Evolutionary conservation across 208 protist species (phyloP), one percentile per base, ranked within the genome.

Genomic region (Ichthyophonus hoferi): DNA sequence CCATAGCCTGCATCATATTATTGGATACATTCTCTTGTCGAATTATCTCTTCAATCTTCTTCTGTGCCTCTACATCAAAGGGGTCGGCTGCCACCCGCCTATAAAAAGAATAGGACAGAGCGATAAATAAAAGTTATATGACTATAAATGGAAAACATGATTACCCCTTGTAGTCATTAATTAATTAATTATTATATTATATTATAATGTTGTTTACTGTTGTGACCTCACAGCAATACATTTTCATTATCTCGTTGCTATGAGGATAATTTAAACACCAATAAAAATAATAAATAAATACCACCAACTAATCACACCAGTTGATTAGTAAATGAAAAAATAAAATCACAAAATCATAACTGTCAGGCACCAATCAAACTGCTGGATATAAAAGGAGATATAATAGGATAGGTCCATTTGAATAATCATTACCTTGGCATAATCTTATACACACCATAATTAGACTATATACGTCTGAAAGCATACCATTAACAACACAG

Each of bases 1-100:
- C 97, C 12, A 97, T 92, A 31, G 97, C 97, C 50, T 93, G 90
- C 35, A 91, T 87, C 79, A 97, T 89, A 91, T 96, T 98, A 42
- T 97, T 92, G 24, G 96, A 92, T 38, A 98, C 95, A 41, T 97
- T 96, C 42, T 93, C 87, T 89, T 92, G 90, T 37, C 94, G 93
- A 42, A 97, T 98, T 1, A 87, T 79, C 58, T 97, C 94, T 81
- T 97, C 96, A 24, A 97, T 38, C 24, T 86, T 50, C 24, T 92
- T 90, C 90, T 98, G 96, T 24, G 95, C 79, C 40, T 95, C 95
- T 35, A 92, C 79, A 89, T 96, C 93, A 2, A 88, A 92, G 43
- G 93, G 94, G 77, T 96, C 90, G 1, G 3, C 17, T 34, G 81
- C 81, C 35, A 85, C 14, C 17, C 81, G 24, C 87, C 85, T 88